phyloP scores from a whole-genome alignment of 75 land plant genomes.

The Chamaecyparis obtusa region DNA sequence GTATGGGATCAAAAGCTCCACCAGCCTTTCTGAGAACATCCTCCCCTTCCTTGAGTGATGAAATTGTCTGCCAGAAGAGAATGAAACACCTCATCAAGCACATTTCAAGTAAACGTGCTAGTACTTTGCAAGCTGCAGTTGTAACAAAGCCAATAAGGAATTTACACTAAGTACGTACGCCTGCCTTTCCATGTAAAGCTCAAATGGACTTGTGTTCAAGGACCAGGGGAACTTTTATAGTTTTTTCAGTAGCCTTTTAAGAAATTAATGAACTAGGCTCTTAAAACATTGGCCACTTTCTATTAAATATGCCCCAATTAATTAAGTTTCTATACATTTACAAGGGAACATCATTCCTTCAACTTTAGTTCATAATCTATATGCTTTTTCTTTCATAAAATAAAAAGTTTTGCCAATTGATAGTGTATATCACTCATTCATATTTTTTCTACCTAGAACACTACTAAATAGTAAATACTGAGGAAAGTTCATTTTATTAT shows the following conservation, averaged over 20 bases:
- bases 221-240: not conserved
- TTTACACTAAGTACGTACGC: not conserved
- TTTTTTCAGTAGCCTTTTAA: not conserved
- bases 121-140: not conserved
- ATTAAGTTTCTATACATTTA: not conserved
- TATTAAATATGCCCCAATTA: not conserved
- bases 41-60: slow-evolving; percentile 49
- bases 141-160: not conserved
- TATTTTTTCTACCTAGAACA: not conserved
- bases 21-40: slow-evolving; percentile 45
- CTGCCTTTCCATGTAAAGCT: not conserved
- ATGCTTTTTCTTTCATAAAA: not conserved
- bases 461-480: not conserved
- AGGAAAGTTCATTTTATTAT: not conserved
- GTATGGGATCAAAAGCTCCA: slow-evolving; percentile 48
- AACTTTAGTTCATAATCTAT: not conserved
- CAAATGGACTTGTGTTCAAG: not conserved
- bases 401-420: not conserved
- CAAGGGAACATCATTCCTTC: not conserved
- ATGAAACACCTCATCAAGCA: not conserved
- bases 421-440: not conserved
- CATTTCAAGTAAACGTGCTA: not conserved
- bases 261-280: not conserved
- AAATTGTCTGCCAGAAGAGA: slow-evolving; percentile 41
- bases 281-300: not conserved